Conservation (phyloP, 2,329 filamentous ascomycete species). For the Claviceps capensis region DNA sequence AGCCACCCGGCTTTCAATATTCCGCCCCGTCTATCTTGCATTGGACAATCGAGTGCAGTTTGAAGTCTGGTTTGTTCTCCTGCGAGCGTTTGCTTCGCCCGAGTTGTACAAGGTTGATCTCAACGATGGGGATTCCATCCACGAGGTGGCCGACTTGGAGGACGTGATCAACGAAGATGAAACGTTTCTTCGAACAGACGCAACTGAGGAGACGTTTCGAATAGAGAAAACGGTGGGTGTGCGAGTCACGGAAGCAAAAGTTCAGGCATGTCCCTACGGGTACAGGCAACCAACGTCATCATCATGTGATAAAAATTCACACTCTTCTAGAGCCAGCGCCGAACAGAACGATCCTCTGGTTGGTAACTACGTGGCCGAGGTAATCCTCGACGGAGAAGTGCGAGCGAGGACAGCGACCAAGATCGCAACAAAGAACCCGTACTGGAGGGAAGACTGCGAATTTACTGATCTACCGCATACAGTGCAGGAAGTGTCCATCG, state of each 20-base stretch:
- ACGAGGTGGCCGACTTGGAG: slow-evolving; percentile 25
- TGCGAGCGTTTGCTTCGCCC: slow-evolving; percentile 83
- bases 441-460: slow-evolving; percentile 72
- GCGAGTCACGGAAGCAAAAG: slow-evolving; percentile 48
- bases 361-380: slow-evolving; percentile 66
- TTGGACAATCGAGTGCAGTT: slow-evolving; percentile 81
- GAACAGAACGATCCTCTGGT: slow-evolving; percentile 29
- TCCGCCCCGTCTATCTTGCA: slow-evolving; percentile 80
- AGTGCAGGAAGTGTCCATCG: slow-evolving; percentile 53
- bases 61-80: slow-evolving; percentile 90
- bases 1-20: slow-evolving; percentile 58
- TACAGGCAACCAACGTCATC: slow-evolving; percentile 11
- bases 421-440: slow-evolving; percentile 56
- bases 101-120: slow-evolving; percentile 63
- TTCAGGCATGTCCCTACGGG: slow-evolving; percentile 26
- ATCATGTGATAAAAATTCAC: slow-evolving; percentile 9
- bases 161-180: slow-evolving; percentile 28
- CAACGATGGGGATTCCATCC: slow-evolving; percentile 26
- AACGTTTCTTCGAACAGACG: slow-evolving; percentile 27
- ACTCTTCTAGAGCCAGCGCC: slow-evolving; percentile 3
- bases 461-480: slow-evolving; percentile 60
- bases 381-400: slow-evolving; percentile 67
- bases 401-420: slow-evolving; percentile 63
- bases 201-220: slow-evolving; percentile 34
- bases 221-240: slow-evolving; percentile 47